phyloP scores from a whole-genome alignment of 768 basidiomycete species.

The Podaxis rugospora region DNA sequence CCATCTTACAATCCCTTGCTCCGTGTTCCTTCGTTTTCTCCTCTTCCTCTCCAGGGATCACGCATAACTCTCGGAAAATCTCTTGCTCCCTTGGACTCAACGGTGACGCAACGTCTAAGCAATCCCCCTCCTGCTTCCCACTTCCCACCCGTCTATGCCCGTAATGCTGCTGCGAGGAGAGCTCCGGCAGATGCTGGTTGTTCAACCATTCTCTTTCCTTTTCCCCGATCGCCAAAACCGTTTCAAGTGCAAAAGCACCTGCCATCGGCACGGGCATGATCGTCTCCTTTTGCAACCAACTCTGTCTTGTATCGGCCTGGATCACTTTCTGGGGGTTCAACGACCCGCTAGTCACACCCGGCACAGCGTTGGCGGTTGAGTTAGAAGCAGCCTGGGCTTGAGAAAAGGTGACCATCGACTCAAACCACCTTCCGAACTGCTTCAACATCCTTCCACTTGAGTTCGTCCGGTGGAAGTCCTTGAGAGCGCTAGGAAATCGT shows the following conservation, averaged over 20 bases:
- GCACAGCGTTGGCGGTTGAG: slow-evolving; percentile 14
- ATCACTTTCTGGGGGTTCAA: slow-evolving; percentile 16
- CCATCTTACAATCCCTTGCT: slow-evolving; percentile 1
- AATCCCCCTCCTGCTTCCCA: slow-evolving; percentile 14
- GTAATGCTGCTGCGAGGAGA: neutral
- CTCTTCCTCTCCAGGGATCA: slow-evolving; percentile 35
- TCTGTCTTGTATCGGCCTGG: slow-evolving; percentile 14
- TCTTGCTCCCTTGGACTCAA: slow-evolving; percentile 68
- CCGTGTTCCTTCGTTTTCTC: slow-evolving; percentile 14
- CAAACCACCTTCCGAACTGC: slow-evolving; percentile 65
- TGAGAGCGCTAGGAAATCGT: slow-evolving; percentile 58
- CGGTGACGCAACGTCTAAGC: slow-evolving; percentile 38
- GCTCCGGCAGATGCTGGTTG: neutral
- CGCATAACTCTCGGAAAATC: slow-evolving; percentile 63
- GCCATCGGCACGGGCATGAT: slow-evolving; percentile 6
- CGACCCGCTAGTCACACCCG: slow-evolving; percentile 5
- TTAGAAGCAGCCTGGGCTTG: slow-evolving; percentile 17
- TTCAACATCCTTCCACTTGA: slow-evolving; percentile 43
- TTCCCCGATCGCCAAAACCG: slow-evolving; percentile 7
- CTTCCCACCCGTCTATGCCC: slow-evolving; percentile 6
- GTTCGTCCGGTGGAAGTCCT: slow-evolving; percentile 51
- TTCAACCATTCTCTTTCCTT: slow-evolving; percentile 4
- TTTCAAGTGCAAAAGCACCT: slow-evolving; percentile 12
- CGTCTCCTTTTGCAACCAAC: slow-evolving; percentile 14
- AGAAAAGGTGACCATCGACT: slow-evolving; percentile 40